phyloP scores from a whole-genome alignment of 352 stramenopile genomes.

The Globisporangium polare region DNA sequence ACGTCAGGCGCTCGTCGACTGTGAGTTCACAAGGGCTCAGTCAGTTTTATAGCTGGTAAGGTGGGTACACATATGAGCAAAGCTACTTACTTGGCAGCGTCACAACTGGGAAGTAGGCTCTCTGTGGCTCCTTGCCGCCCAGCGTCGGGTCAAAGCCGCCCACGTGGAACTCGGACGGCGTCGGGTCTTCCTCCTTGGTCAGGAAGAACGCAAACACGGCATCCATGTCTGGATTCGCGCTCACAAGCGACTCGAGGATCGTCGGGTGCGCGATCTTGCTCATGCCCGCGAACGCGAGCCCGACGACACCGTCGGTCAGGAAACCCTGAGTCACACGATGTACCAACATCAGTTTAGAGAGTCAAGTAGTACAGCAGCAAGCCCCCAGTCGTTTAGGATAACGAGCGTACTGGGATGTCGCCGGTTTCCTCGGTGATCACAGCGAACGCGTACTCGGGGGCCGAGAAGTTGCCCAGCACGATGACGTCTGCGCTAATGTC shows the following conservation, averaged over 20 bases:
- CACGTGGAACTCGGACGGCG: slow-evolving; percentile 41
- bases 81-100: slow-evolving; percentile 22
- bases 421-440: slow-evolving; percentile 45
- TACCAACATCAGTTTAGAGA: not conserved
- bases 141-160: slow-evolving; percentile 42
- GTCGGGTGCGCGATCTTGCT: slow-evolving; percentile 44
- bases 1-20: slow-evolving; percentile 31
- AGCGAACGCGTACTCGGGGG: slow-evolving; percentile 30
- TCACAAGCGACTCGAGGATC: slow-evolving; percentile 31
- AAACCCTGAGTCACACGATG: slow-evolving; percentile 21
- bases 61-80: not conserved
- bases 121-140: slow-evolving; percentile 20
- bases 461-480: slow-evolving; percentile 26
- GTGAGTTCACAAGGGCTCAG: not conserved
- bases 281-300: slow-evolving; percentile 46
- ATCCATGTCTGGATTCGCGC: slow-evolving; percentile 23
- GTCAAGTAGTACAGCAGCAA: not conserved
- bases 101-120: slow-evolving; percentile 44
- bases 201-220: slow-evolving; percentile 48
- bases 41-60: not conserved
- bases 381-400: not conserved
- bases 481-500: slow-evolving; percentile 31
- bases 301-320: slow-evolving; percentile 49
- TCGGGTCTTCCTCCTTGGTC: slow-evolving; percentile 20
- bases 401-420: slow-evolving; percentile 31